Conservation (phyloP, 371 early-diverging fungal genomes). For the Sporodiniella umbellata region DNA sequence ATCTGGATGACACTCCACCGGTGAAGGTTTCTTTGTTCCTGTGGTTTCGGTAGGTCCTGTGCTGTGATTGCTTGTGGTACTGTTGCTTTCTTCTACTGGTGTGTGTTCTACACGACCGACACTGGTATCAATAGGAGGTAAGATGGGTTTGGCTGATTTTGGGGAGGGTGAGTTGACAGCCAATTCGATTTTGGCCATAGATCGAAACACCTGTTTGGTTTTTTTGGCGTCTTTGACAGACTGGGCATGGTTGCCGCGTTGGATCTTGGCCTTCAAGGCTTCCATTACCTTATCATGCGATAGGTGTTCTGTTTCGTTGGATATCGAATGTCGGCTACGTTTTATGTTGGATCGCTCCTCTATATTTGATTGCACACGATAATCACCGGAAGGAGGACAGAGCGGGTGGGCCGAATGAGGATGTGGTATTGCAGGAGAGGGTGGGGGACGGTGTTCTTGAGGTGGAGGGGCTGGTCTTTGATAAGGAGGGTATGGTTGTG, state of each 20-base stretch:
- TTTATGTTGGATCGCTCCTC: constrained; percentile 2
- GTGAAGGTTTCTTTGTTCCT: background rate
- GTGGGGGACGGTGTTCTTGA: constrained; percentile 2
- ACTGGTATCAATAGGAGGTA: constrained; percentile 40
- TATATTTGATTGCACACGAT: constrained; percentile 3
- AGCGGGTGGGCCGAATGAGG: constrained; percentile 46
- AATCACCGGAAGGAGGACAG: constrained; percentile 18
- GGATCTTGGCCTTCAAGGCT: constrained; percentile 44
- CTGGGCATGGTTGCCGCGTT: constrained; percentile 22
- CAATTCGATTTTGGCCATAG: background rate
- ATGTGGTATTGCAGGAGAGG: constrained; percentile 24
- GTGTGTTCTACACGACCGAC: constrained; percentile 14
- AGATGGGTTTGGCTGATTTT: constrained; percentile 31
- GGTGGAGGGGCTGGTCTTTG: constrained; percentile 5
- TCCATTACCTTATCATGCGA: constrained; percentile 44
- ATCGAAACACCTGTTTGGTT: background rate
- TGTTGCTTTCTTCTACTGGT: background rate
- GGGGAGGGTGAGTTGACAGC: constrained; percentile 16
- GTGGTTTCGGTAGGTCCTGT: background rate
- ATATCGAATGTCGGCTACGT: constrained; percentile 13
- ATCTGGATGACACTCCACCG: constrained; percentile 16
- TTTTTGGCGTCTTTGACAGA: background rate
- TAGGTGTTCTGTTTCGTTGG: constrained; percentile 7
- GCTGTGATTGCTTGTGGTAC: background rate
- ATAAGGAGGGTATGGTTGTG: constrained; percentile 4